Evolutionary conservation across 768 basidiomycete genomes (phyloP).

Genomic region (Serendipita sp.): DNA sequence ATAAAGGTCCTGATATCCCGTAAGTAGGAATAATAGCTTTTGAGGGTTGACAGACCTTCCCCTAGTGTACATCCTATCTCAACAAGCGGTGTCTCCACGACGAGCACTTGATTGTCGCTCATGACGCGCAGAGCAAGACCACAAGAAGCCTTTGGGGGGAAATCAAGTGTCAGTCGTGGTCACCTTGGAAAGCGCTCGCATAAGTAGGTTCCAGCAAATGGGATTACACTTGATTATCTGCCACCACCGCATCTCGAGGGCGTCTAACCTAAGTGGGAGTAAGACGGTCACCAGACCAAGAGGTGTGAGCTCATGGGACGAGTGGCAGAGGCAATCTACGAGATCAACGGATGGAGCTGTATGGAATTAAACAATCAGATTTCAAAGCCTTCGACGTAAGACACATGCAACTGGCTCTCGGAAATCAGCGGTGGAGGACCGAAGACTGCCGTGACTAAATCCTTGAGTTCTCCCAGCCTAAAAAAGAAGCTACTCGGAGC

Average conservation of each 20-base stretch:
- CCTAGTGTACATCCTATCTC: conserved; percentile 40
- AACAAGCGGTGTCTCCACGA: conserved; percentile 28
- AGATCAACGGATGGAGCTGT: neutral
- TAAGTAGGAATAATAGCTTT: neutral
- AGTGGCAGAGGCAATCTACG: neutral
- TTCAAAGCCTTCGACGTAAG: neutral
- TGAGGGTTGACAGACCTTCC: conserved; percentile 30
- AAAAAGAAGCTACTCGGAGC: neutral
- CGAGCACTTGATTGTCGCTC: neutral
- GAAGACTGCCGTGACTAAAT: neutral
- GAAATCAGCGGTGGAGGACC: conserved; percentile 6
- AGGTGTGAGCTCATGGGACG: neutral
- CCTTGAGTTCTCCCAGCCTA: neutral
- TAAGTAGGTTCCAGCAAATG: neutral
- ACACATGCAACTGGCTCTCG: conserved; percentile 1
- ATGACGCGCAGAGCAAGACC: neutral
- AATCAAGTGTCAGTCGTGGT: neutral
- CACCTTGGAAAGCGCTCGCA: neutral
- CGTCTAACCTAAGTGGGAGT: neutral
- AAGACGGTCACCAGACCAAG: neutral
- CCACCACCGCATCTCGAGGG: neutral
- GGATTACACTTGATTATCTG: neutral
- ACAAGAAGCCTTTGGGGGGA: neutral
- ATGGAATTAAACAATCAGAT: conserved; percentile 3
- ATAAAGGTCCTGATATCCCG: conserved; percentile 36